Base-by-base conservation (phyloP, 495 filamentous ascomycete species). In the Penicillium dipodomyicola region DNA sequence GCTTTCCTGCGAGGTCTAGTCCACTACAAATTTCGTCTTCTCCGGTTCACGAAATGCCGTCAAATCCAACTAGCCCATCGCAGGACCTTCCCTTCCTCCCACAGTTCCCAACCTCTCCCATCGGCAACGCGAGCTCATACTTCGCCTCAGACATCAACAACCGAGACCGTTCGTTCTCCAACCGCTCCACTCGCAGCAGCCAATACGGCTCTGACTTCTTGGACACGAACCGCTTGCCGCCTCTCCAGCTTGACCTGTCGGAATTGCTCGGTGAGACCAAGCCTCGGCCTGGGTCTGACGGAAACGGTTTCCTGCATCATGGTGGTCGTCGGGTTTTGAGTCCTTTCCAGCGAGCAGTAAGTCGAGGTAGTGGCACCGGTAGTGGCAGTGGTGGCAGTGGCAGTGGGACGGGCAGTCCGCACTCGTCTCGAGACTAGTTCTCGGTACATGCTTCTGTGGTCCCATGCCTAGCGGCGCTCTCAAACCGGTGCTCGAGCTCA, bases 151-250 rank as follows among this genome's bases (percentile, higher is more conserved):
- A 76, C 32, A 65, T 69, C 48, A 60, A 60, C 41, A 59, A 65
- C 47, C 75, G 77, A 14, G 72, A 76, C 57, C 75, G 77, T 33
- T 80, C 77, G 5, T 74, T 77, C 51, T 80, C 77, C 27, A 80
- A 80, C 45, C 77, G 74, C 44, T 80, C 77, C 9, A 61, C 60
- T 40, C 72, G 67, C 39, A 77, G 74, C 63, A 75, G 75, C 54
- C 67, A 72, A 42, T 77, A 71, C 39, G 73, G 68, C 20, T 66
- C 68, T 17, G 77, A 80, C n/a, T 69, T 73, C 32, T 47, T 73
- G 43, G 75, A 78, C 27, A 23, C 65, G 9, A 67, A 60, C 37
- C 73, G 70, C 17, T 59, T 73, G 20, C 57, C 69, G 15, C 65
- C 75, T 15, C 65, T 73, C 35, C 69, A 71, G 22, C 47, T 67